phyloP scores from a whole-genome alignment of 495 filamentous ascomycete species.

The Parathielavia appendiculata region DNA sequence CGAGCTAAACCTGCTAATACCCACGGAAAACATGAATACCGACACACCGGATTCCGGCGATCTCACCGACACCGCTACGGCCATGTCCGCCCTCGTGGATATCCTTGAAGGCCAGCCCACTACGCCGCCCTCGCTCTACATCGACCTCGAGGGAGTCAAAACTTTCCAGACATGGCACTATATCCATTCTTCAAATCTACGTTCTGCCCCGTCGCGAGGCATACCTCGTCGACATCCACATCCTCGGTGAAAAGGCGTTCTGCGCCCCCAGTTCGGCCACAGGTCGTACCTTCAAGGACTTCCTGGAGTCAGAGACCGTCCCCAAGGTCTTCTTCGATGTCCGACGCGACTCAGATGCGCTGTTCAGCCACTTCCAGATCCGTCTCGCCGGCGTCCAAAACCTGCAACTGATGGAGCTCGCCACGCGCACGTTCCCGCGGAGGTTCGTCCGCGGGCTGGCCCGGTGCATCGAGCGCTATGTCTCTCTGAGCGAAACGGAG shows the following conservation, averaged over 20 bases:
- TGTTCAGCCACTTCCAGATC: conserved; percentile 43
- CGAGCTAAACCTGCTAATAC: no score
- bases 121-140: conserved; percentile 40
- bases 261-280: conserved; percentile 21
- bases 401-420: conserved; percentile 54
- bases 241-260: conserved; percentile 43
- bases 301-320: conserved; percentile 45
- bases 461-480: conserved; percentile 40
- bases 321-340: conserved; percentile 54
- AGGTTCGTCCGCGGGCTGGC: conserved; percentile 37
- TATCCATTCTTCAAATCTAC: conserved; percentile 48
- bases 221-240: conserved; percentile 51
- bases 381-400: conserved; percentile 42
- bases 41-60: no score
- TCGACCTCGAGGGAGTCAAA: conserved; percentile 54
- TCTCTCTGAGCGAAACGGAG: not conserved
- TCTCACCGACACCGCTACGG: not conserved
- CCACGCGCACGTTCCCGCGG: conserved; percentile 26
- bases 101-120: not conserved
- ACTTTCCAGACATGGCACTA: conserved; percentile 44
- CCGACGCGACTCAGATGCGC: conserved; percentile 53
- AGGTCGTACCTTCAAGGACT: conserved; percentile 41
- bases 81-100: not conserved
- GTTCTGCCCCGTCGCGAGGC: conserved; percentile 14
- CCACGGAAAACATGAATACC: no score